Evolutionary conservation across 2,329 filamentous ascomycete genomes (phyloP).

Genomic region (Aspergillaceae sp.): DNA sequence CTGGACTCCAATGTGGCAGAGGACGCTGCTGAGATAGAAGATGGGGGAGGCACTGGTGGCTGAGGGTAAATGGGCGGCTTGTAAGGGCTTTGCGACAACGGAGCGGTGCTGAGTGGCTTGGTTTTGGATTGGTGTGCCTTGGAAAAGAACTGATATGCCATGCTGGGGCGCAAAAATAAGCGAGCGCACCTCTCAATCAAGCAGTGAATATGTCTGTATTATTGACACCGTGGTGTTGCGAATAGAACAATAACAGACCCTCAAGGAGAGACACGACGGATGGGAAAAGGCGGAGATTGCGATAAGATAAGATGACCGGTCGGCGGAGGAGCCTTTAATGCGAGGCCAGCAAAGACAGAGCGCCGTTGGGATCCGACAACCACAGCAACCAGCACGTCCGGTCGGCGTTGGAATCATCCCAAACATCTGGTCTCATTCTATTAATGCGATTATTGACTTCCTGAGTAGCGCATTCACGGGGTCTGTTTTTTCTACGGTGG

Average conservation of each 20-base stretch:
- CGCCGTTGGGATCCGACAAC: conserved; percentile 1
- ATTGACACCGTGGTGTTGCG: neutral
- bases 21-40: conserved; percentile 13
- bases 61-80: conserved; percentile 24
- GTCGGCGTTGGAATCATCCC: neutral
- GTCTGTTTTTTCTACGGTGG: neutral
- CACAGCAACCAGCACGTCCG: neutral
- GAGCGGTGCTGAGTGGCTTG: conserved; percentile 15
- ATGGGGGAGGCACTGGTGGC: conserved; percentile 18
- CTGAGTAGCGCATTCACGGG: neutral
- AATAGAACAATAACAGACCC: too few species aligned
- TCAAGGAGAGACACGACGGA: conserved; percentile 1
- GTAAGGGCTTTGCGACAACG: conserved; percentile 8
- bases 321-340: conserved; percentile 7
- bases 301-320: conserved; percentile 26
- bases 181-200: neutral
- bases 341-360: conserved; percentile 3
- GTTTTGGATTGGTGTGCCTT: conserved; percentile 23
- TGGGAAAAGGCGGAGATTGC: conserved; percentile 24
- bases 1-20: conserved; percentile 7
- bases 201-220: neutral
- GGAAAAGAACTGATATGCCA: conserved; percentile 33
- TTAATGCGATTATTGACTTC: neutral
- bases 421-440: neutral
- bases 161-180: conserved; percentile 5